These are phyloP conservation scores for Dimargaris cristalligena DNA, from an alignment of 192 early-diverging fungal genomes.

Conservation along the genomic window DNA sequence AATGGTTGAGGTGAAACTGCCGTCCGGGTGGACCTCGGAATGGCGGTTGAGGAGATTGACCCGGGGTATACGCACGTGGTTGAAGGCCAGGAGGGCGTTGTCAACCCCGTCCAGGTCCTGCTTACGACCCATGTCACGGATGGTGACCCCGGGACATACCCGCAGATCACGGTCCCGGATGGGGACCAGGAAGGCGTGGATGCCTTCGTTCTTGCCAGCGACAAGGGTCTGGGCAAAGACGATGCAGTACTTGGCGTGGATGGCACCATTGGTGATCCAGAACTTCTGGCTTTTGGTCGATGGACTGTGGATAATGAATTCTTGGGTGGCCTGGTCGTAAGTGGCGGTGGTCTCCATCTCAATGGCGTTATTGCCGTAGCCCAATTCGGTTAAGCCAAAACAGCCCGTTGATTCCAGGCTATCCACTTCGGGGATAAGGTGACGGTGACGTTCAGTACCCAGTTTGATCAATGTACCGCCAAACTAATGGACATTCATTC, in stretches of 20 bases:
- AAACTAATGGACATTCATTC: too few species aligned
- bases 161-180: conserved; percentile 54
- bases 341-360: conserved; percentile 62
- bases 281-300: conserved; percentile 54
- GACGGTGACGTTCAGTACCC: conserved; percentile 52
- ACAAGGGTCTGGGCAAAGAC: conserved; percentile 67
- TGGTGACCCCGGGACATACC: conserved; percentile 41
- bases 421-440: conserved; percentile 43
- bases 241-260: conserved; percentile 51
- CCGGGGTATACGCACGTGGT: conserved; percentile 35
- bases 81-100: conserved; percentile 49
- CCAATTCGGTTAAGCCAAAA: conserved; percentile 61
- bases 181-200: conserved; percentile 53
- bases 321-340: conserved; percentile 35
- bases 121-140: conserved; percentile 61
- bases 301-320: conserved; percentile 62
- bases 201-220: conserved; percentile 50
- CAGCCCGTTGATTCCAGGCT: conserved; percentile 48
- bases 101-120: conserved; percentile 61
- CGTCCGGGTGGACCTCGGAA: conserved; percentile 35
- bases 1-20: conserved; percentile 37
- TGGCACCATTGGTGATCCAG: conserved; percentile 60
- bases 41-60: conserved; percentile 53
- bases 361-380: conserved; percentile 66
- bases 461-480: conserved; percentile 54